Percentiles rank a stretch among this genome's conserved stretches.
Conservation (phyloP, 768 basidiomycete genomes). For the Leccinum rimulosum region DNA sequence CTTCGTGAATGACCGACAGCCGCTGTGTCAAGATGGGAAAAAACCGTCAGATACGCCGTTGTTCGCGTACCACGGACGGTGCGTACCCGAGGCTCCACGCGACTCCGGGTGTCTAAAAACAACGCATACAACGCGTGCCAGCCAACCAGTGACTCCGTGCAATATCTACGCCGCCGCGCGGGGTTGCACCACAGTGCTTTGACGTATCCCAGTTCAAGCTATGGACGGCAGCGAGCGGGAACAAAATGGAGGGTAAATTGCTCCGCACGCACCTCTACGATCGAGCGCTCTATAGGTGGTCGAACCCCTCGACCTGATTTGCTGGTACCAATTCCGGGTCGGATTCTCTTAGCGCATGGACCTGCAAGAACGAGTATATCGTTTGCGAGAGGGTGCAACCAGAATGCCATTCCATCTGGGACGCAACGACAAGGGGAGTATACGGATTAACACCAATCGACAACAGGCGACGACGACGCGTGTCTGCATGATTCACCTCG, state of each 20-base stretch:
- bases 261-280: constrained; percentile 34
- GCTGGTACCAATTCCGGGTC: too few species aligned
- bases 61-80: too few species aligned
- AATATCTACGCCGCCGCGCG: constrained; percentile 59
- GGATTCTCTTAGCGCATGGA: too few species aligned
- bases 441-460: too few species aligned
- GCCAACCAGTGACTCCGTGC: constrained; percentile 59
- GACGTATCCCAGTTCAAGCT: constrained; percentile 61
- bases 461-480: too few species aligned
- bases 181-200: constrained; percentile 68
- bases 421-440: too few species aligned
- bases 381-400: too few species aligned
- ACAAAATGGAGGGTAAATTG: neutral
- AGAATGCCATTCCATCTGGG: too few species aligned
- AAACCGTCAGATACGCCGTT: constrained; percentile 6
- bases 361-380: too few species aligned
- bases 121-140: constrained; percentile 68
- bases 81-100: constrained; percentile 18
- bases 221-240: neutral
- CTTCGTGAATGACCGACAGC: constrained; percentile 57
- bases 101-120: constrained; percentile 27
- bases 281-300: constrained; percentile 41
- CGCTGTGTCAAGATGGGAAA: constrained; percentile 51
- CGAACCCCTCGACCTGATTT: constrained; percentile 22
- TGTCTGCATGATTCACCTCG: too few species aligned